Evolutionary conservation across 2,329 filamentous ascomycete species (phyloP).

Genomic region (Penicillium hordei): DNA sequence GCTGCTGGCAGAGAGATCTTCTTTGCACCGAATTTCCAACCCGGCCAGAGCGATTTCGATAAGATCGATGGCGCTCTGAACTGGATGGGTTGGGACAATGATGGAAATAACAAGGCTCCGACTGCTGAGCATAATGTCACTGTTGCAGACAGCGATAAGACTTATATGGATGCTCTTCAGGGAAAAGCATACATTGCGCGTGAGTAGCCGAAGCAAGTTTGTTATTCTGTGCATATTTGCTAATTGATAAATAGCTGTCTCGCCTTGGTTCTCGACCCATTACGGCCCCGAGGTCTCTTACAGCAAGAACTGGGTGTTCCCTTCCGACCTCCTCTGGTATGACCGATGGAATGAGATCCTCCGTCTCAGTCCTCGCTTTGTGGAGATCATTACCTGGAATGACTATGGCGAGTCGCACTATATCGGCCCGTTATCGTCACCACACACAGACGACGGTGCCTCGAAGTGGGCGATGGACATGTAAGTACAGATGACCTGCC

Average conservation of each 20-base stretch:
- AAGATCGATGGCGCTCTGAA: conserved; percentile 45
- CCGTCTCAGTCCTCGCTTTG: conserved; percentile 47
- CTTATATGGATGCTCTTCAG: conserved; percentile 34
- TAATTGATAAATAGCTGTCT: conserved; percentile 35
- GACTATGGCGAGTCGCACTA: conserved; percentile 60
- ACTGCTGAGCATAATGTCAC: conserved; percentile 41
- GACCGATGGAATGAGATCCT: conserved; percentile 47
- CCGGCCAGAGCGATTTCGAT: conserved; percentile 39
- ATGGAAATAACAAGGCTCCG: conserved; percentile 52
- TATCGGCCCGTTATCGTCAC: conserved; percentile 50
- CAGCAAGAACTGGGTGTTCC: conserved; percentile 55
- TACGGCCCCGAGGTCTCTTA: conserved; percentile 48
- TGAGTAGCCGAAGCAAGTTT: conserved; percentile 21
- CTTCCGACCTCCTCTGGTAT: conserved; percentile 47
- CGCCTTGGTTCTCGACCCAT: conserved; percentile 55
- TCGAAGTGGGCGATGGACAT: conserved; percentile 54
- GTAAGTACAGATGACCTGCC: conserved; percentile 30
- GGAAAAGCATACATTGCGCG: conserved; percentile 53
- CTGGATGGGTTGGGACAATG: conserved; percentile 48
- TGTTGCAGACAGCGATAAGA: conserved; percentile 41
- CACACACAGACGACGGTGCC: conserved; percentile 39
- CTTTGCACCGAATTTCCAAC: conserved; percentile 54
- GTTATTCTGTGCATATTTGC: neutral
- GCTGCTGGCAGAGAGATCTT: conserved; percentile 49
- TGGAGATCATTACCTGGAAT: conserved; percentile 52